Percentiles rank a stretch among this genome's conserved stretches.
Evolutionary conservation across 129 eudicot species (phyloP).

Genomic region (Arctium lappa): DNA sequence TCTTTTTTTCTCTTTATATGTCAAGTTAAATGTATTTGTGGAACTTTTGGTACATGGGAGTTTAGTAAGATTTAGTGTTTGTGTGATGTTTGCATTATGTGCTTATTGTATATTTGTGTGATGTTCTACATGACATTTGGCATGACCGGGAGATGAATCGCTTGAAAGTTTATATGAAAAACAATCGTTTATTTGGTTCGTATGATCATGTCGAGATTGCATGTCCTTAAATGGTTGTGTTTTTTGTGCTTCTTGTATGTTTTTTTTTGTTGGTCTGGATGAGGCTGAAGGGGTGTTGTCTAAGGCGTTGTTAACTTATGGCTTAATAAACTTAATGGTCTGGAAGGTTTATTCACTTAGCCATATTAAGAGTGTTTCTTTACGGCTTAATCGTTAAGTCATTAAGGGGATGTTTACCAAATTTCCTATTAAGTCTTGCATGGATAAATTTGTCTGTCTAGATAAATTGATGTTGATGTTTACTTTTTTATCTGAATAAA

Average conservation of each 20-base stretch:
- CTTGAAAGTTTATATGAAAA: not conserved
- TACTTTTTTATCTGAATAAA: too few species aligned
- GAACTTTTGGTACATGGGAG: conserved; percentile 14
- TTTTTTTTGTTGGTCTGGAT: not conserved
- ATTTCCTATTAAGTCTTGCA: too few species aligned
- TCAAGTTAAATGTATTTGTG: not conserved
- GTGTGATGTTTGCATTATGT: conserved; percentile 16
- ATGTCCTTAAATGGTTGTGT: not conserved
- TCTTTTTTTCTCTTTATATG: not conserved
- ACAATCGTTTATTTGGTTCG: not conserved
- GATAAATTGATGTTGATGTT: too few species aligned
- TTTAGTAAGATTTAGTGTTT: not conserved
- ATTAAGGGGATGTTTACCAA: too few species aligned
- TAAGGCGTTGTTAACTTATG: not conserved
- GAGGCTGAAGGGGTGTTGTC: not conserved
- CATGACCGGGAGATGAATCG: not conserved
- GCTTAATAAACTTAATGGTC: too few species aligned
- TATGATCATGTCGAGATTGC: not conserved
- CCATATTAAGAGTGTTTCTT: too few species aligned
- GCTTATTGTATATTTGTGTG: conserved; percentile 16
- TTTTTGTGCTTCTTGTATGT: not conserved
- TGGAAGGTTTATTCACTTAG: too few species aligned
- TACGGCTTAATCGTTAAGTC: too few species aligned
- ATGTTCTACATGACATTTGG: not conserved
- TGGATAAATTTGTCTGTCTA: too few species aligned